phyloP scores from a whole-genome alignment of 352 stramenopile genomes.

The Salisapilia sapeloensis region DNA sequence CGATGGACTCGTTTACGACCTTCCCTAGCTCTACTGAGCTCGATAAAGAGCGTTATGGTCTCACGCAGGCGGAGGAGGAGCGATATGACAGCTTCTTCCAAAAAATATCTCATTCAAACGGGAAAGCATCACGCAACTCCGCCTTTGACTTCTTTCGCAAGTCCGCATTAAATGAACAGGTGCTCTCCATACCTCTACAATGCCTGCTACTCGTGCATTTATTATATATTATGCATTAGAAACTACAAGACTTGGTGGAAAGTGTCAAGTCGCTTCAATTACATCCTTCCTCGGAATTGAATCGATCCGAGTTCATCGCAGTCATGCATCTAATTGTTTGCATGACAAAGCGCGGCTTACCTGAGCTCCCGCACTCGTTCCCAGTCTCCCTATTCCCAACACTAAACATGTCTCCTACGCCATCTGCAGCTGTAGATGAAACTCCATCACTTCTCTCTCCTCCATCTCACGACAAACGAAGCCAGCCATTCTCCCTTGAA shows the following conservation, averaged over 20 bases:
- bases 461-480: no score
- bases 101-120: no score
- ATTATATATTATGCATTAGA: no score
- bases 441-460: no score
- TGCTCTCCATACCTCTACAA: no score
- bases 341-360: constrained; percentile 48
- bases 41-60: constrained; percentile 4
- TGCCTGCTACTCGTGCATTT: no score
- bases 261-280: constrained; percentile 25
- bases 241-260: constrained; percentile 26
- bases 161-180: no score
- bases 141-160: no score
- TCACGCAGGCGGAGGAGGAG: constrained; percentile 6
- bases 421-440: neutral
- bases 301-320: constrained; percentile 39
- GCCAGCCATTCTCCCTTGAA: no score
- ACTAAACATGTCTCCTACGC: constrained; percentile 18
- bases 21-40: no score
- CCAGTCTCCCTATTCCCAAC: constrained; percentile 45
- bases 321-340: constrained; percentile 72
- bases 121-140: no score
- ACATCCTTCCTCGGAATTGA: constrained; percentile 14
- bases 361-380: constrained; percentile 21
- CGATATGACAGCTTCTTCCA: constrained; percentile 10
- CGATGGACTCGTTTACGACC: no score